Conservation (phyloP, 192 early-diverging fungal species). For the Backusella luteola region DNA sequence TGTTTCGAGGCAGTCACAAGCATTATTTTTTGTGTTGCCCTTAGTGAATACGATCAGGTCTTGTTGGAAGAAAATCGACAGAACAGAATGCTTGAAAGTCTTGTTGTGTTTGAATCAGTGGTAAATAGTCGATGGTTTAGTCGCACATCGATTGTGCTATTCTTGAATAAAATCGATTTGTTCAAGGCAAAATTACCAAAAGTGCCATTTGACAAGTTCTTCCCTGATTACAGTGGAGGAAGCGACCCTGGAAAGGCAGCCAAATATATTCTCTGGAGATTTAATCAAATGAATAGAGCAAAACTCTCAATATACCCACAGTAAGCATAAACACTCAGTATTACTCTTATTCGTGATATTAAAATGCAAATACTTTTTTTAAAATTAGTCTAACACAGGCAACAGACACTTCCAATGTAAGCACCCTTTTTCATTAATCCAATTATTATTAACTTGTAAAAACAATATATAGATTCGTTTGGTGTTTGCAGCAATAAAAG, state of each 20-base stretch:
- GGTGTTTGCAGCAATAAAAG: constrained; percentile 92
- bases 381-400: constrained; percentile 79
- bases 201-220: constrained; percentile 71
- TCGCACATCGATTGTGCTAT: constrained; percentile 79
- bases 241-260: constrained; percentile 77
- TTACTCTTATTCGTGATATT: not conserved
- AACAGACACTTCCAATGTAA: constrained; percentile 87
- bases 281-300: constrained; percentile 84
- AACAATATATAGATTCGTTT: constrained; percentile 54
- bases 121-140: constrained; percentile 85
- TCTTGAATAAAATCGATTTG: constrained; percentile 85
- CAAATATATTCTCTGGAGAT: constrained; percentile 86
- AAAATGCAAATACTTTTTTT: not conserved
- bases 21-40: constrained; percentile 82
- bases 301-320: constrained; percentile 83
- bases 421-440: not conserved
- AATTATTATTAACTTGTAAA: not conserved
- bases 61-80: constrained; percentile 68
- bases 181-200: constrained; percentile 70
- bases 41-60: constrained; percentile 86
- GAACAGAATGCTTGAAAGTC: constrained; percentile 82
- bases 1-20: constrained; percentile 74
- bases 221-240: constrained; percentile 80
- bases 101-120: constrained; percentile 82
- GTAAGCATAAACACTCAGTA: constrained; percentile 35